Percentiles rank a stretch among this genome's conserved stretches.
phyloP scores from a whole-genome alignment of 192 early-diverging fungal genomes.

The Podila horticola region DNA sequence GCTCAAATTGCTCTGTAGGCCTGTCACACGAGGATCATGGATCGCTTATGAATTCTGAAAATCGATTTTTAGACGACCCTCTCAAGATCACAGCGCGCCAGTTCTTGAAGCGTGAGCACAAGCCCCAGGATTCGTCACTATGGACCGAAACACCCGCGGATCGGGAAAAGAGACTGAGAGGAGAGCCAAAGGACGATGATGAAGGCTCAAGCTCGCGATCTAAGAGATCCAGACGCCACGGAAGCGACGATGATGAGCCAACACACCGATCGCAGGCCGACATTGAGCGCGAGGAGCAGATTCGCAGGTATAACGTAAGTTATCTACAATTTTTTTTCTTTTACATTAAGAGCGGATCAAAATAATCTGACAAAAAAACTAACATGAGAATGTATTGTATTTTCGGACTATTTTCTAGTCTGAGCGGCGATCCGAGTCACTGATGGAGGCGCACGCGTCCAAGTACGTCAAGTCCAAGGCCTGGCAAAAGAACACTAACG shows the following conservation, averaged over 20 bases:
- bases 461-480: conserved; percentile 53
- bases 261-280: conserved; percentile 9
- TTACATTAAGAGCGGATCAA: neutral
- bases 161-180: conserved; percentile 50
- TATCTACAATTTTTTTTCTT: neutral
- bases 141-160: conserved; percentile 72
- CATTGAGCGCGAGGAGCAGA: conserved; percentile 38
- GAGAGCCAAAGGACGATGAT: conserved; percentile 27
- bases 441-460: conserved; percentile 56
- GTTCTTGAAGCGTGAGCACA: conserved; percentile 55
- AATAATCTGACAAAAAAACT: neutral
- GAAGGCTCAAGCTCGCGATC: conserved; percentile 7
- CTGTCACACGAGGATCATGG: neutral
- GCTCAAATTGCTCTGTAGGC: no score
- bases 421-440: conserved; percentile 49
- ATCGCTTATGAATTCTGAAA: neutral
- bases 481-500: conserved; percentile 31
- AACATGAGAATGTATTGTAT: neutral
- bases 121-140: conserved; percentile 56
- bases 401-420: conserved; percentile 32
- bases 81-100: conserved; percentile 52
- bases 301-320: conserved; percentile 44
- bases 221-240: conserved; percentile 29
- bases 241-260: conserved; percentile 22
- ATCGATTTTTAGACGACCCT: conserved; percentile 28